phyloP scores from a whole-genome alignment of 1,284 basidiomycete species.

The Malassezia arunalokei region DNA sequence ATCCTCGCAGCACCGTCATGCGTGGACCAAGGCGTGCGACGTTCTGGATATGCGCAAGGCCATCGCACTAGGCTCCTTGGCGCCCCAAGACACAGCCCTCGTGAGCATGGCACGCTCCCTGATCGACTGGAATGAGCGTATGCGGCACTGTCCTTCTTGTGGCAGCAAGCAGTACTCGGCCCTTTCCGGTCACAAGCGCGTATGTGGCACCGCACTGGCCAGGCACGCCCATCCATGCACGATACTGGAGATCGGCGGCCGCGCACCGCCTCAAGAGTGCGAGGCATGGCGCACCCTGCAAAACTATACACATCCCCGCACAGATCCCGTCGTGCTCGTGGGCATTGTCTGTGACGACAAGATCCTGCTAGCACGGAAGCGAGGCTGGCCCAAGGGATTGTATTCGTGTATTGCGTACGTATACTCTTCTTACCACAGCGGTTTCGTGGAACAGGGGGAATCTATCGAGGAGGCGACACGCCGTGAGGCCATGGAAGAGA shows the following conservation, averaged over 20 bases:
- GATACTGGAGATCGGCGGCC: conserved; percentile 21
- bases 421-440: conserved; percentile 4
- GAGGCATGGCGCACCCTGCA: conserved; percentile 8
- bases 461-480: conserved; percentile 85
- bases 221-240: conserved; percentile 17
- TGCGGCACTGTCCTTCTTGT: conserved; percentile 75
- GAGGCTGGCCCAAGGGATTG: conserved; percentile 52
- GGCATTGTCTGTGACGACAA: conserved; percentile 65
- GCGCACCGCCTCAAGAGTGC: neutral
- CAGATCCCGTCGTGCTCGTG: conserved; percentile 69
- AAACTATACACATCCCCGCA: conserved; percentile 39
- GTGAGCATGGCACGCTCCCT: conserved; percentile 33
- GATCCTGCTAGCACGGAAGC: conserved; percentile 70
- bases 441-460: conserved; percentile 40
- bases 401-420: conserved; percentile 38
- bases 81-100: conserved; percentile 25
- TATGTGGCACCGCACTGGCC: conserved; percentile 51
- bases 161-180: conserved; percentile 68
- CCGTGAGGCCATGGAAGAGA: conserved; percentile 88
- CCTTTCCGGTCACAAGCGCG: conserved; percentile 92
- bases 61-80: conserved; percentile 22
- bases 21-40: conserved; percentile 18
- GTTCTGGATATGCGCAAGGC: conserved; percentile 36
- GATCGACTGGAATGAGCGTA: conserved; percentile 42
- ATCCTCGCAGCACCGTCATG: conserved; percentile 11